Conservation (phyloP, 495 filamentous ascomycete species). For the Penicillium fimorum region DNA sequence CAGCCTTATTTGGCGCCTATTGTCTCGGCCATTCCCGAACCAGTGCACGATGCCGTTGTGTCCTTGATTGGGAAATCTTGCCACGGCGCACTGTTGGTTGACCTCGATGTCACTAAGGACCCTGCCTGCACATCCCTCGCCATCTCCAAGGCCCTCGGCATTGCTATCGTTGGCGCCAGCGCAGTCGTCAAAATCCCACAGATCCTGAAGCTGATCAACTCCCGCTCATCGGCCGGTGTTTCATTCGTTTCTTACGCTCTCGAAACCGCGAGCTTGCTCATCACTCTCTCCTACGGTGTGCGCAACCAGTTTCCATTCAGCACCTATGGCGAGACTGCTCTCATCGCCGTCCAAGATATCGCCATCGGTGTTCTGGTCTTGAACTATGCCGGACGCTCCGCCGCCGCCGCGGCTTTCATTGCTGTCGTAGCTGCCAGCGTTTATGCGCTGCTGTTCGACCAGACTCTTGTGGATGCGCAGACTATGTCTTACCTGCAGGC, state of each 20-base stretch:
- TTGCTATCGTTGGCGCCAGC: slow-evolving; percentile 85
- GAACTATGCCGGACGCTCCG: slow-evolving; percentile 64
- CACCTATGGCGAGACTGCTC: slow-evolving; percentile 90
- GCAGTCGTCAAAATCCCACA: slow-evolving; percentile 94
- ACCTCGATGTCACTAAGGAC: slow-evolving; percentile 69
- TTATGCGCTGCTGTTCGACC: slow-evolving; percentile 65
- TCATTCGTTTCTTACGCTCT: slow-evolving; percentile 88
- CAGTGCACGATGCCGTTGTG: slow-evolving; percentile 70
- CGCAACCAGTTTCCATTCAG: slow-evolving; percentile 90
- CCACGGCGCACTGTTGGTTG: slow-evolving; percentile 77
- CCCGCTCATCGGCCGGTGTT: slow-evolving; percentile 75
- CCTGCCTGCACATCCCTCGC: slow-evolving; percentile 77
- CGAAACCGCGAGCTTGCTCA: slow-evolving; percentile 81
- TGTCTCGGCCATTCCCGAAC: slow-evolving; percentile 73
- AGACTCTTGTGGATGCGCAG: slow-evolving; percentile 63
- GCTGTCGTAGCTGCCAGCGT: slow-evolving; percentile 66
- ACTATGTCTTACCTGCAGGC: slow-evolving; percentile 76
- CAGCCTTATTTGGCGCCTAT: slow-evolving; percentile 69
- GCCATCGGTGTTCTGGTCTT: slow-evolving; percentile 81
- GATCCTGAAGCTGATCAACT: slow-evolving; percentile 82
- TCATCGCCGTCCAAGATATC: slow-evolving; percentile 89
- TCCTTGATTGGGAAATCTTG: slow-evolving; percentile 79
- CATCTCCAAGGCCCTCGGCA: slow-evolving; percentile 86
- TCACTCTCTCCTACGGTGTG: slow-evolving; percentile 84
- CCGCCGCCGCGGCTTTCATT: slow-evolving; percentile 69